These are phyloP conservation scores for Pelargonium cotyledonis DNA, from an alignment of 441 rosid genomes.

Conservation along the genomic window DNA sequence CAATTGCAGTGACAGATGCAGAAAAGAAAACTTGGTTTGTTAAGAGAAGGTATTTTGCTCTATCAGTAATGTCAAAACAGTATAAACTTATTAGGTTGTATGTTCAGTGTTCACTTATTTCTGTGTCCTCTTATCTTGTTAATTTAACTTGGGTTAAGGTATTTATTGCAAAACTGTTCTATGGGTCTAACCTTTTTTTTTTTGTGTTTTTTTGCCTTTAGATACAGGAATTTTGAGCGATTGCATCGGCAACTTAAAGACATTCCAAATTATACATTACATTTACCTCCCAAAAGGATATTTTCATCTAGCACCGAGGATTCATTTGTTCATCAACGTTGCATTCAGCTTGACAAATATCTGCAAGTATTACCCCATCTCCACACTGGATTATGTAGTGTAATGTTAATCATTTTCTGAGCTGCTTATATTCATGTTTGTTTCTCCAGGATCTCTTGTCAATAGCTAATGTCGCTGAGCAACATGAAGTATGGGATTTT, in stretches of 20 bases:
- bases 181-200: slow-evolving; percentile 6
- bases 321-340: slow-evolving; percentile 94
- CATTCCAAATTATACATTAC: slow-evolving; percentile 89
- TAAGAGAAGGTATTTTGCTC: slow-evolving; percentile 73
- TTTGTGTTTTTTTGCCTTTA: slow-evolving; percentile 28
- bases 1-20: slow-evolving; percentile 84
- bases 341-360: slow-evolving; percentile 92
- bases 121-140: background rate
- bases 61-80: background rate
- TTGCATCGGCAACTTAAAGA: slow-evolving; percentile 90
- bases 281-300: slow-evolving; percentile 96
- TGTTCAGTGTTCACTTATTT: background rate
- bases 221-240: slow-evolving; percentile 94
- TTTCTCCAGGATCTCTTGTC: slow-evolving; percentile 79
- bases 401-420: slow-evolving; percentile 13
- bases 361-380: slow-evolving; percentile 52
- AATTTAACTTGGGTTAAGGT: background rate
- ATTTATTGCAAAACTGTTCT: too few relatives aligned
- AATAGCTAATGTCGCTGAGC: slow-evolving; percentile 97
- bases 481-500: slow-evolving; percentile 99
- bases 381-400: slow-evolving; percentile 15
- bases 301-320: slow-evolving; percentile 99
- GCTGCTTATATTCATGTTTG: slow-evolving; percentile 17
- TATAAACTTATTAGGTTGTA: background rate
- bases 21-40: slow-evolving; percentile 86